These are phyloP conservation scores for Hyphodiscus hymeniophilus DNA, from an alignment of 495 filamentous ascomycete species.

Conservation along the genomic window DNA sequence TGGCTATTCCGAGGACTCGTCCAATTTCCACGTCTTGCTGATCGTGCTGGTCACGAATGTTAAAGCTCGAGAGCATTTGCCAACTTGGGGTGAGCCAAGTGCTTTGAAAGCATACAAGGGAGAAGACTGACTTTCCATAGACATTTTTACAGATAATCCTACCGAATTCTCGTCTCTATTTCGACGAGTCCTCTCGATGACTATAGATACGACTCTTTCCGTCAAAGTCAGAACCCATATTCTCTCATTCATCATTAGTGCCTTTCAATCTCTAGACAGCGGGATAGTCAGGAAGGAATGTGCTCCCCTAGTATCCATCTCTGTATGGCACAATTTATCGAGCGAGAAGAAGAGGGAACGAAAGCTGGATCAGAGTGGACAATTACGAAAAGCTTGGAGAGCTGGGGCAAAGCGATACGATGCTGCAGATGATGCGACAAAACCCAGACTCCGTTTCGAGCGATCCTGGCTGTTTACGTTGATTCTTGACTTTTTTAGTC, in stretches of 20 bases:
- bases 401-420: slow-evolving; percentile 81
- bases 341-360: slow-evolving; percentile 45
- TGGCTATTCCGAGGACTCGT: slow-evolving; percentile 78
- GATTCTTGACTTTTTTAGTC: slow-evolving; percentile 70
- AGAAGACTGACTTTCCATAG: slow-evolving; percentile 29
- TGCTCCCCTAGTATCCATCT: slow-evolving; percentile 88
- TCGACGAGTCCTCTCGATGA: slow-evolving; percentile 83
- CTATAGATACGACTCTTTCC: slow-evolving; percentile 67
- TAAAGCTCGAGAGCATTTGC: slow-evolving; percentile 77
- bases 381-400: slow-evolving; percentile 84
- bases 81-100: slow-evolving; percentile 65
- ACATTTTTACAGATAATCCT: slow-evolving; percentile 66
- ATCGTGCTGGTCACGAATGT: slow-evolving; percentile 79
- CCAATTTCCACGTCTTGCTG: slow-evolving; percentile 83
- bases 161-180: slow-evolving; percentile 86
- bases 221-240: slow-evolving; percentile 67
- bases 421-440: slow-evolving; percentile 68
- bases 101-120: neutral
- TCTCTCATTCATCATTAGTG: slow-evolving; percentile 77
- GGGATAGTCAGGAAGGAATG: slow-evolving; percentile 88
- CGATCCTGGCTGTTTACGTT: slow-evolving; percentile 88
- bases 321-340: slow-evolving; percentile 88
- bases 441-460: slow-evolving; percentile 81
- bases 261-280: slow-evolving; percentile 92
- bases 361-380: slow-evolving; percentile 57